phyloP scores from a whole-genome alignment of 148 eudicot species.

The Fallopia convolvulus region DNA sequence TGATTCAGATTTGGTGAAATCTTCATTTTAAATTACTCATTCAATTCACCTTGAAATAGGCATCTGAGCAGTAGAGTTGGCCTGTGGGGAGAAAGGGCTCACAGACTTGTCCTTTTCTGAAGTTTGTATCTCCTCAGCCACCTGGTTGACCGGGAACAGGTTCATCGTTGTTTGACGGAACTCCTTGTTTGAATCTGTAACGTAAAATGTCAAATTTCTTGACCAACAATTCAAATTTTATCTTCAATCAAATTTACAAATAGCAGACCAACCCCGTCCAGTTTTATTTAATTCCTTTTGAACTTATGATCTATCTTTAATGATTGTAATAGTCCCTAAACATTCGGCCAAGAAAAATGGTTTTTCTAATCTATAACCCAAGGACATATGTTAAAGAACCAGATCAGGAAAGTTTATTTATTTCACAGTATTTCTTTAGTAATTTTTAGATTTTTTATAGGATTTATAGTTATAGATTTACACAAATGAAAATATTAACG shows the following conservation, averaged over 20 bases:
- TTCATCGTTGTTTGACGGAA: constrained; percentile 2
- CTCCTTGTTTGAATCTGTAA: not conserved
- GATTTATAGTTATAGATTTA: too few relatives aligned
- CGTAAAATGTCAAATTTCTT: not conserved
- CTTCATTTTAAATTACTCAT: not conserved
- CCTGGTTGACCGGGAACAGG: not conserved
- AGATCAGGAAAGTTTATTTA: too few relatives aligned
- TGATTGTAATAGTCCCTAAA: not conserved
- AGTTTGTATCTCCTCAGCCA: not conserved
- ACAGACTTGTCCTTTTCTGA: not conserved
- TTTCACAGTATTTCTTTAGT: too few relatives aligned
- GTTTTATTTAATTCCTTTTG: not conserved
- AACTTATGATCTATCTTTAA: not conserved
- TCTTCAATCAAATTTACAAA: not conserved
- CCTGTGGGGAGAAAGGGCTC: not conserved
- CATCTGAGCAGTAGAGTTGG: not conserved
- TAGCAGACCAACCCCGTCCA: not conserved
- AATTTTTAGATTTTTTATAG: too few relatives aligned
- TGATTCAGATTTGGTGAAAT: not conserved
- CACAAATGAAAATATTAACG: too few relatives aligned
- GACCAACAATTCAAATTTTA: not conserved
- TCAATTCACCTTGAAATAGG: not conserved
- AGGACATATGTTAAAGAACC: too few relatives aligned
- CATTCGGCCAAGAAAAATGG: too few relatives aligned
- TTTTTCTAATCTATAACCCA: too few relatives aligned